Percentiles rank a stretch among this genome's conserved stretches.
These are phyloP conservation scores for Kwoniella bestiolae DNA, from an alignment of 768 basidiomycete species.

Conservation along the genomic window DNA sequence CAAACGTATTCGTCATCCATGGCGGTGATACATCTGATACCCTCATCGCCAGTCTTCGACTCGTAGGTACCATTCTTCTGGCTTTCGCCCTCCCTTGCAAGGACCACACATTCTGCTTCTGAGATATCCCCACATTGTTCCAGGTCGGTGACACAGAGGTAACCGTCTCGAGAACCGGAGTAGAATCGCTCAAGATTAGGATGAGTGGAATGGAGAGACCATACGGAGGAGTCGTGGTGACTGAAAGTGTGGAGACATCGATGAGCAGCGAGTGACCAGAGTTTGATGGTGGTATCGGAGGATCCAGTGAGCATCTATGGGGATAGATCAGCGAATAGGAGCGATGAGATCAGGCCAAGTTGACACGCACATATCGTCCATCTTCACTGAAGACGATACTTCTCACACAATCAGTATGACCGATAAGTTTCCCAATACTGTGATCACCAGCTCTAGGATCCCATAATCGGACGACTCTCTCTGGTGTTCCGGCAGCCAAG, in stretches of 20 bases:
- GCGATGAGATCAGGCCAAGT: background rate
- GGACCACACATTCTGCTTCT: slow-evolving; percentile 84
- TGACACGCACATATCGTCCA: slow-evolving; percentile 75
- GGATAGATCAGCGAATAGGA: background rate
- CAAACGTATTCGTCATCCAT: slow-evolving; percentile 85
- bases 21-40: slow-evolving; percentile 79
- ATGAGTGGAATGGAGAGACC: slow-evolving; percentile 87
- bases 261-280: slow-evolving; percentile 88
- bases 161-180: slow-evolving; percentile 89
- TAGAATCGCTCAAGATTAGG: slow-evolving; percentile 87
- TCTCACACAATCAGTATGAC: slow-evolving; percentile 96
- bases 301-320: slow-evolving; percentile 56
- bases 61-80: slow-evolving; percentile 39
- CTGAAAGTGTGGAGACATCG: slow-evolving; percentile 94
- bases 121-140: slow-evolving; percentile 77
- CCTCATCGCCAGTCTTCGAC: slow-evolving; percentile 65
- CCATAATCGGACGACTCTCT: slow-evolving; percentile 88
- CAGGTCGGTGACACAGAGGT: slow-evolving; percentile 86
- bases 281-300: slow-evolving; percentile 59
- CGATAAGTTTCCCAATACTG: slow-evolving; percentile 78
- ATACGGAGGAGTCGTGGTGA: slow-evolving; percentile 86
- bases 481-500: slow-evolving; percentile 88
- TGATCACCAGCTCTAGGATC: slow-evolving; percentile 85
- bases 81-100: slow-evolving; percentile 62
- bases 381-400: slow-evolving; percentile 88